Base-by-base conservation (phyloP, 2,329 filamentous ascomycete species). In the Sclerotinia subarctica region DNA sequence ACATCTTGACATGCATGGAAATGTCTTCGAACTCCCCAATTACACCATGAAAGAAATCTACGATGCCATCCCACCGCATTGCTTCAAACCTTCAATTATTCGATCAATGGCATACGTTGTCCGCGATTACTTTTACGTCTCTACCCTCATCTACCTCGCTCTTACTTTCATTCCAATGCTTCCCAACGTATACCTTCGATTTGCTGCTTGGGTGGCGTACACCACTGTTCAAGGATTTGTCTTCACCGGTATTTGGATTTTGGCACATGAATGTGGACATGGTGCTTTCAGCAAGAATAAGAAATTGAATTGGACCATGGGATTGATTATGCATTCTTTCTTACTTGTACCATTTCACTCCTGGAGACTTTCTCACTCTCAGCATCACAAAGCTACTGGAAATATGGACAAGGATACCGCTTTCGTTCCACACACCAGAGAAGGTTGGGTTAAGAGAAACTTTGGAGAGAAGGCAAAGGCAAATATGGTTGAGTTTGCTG, bases 201-300 rank as follows among this genome's bases (percentile, higher is more conserved):
- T 80, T 69, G 75, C 79, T 17, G 83, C 85, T 68, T 90, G 87
- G 86, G 78, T 79, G 32, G 78, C 79, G 59, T 91, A 91, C 77
- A 86, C 86, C 72, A 89, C 86, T 76, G 75, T 87, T 51, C 87
- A 90, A 78, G 89, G 89, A 64, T 84, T 89, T 54, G 81, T 90
- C 72, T 86, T 87, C 76, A 90, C 88, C 5, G 89, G 89, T 7
- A 81, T 92, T 75, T 92, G 89, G 89, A 88, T 90, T 72, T 81
- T 91, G 56, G 89, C 86, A 11, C 89, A 92, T 77, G 90, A 92
- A 77, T 89, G 86, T 76, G 90, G 90, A 67, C 90, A 92, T 77
- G 86, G 87, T 47, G 87, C 88, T 56, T 90, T 92, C 78, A 90
- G 87, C 17, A 78, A 80, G 29, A 82, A 85, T 76, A 80, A 80